Conservation (phyloP, 2,329 filamentous ascomycete species). For the Talaromyces sp. region DNA sequence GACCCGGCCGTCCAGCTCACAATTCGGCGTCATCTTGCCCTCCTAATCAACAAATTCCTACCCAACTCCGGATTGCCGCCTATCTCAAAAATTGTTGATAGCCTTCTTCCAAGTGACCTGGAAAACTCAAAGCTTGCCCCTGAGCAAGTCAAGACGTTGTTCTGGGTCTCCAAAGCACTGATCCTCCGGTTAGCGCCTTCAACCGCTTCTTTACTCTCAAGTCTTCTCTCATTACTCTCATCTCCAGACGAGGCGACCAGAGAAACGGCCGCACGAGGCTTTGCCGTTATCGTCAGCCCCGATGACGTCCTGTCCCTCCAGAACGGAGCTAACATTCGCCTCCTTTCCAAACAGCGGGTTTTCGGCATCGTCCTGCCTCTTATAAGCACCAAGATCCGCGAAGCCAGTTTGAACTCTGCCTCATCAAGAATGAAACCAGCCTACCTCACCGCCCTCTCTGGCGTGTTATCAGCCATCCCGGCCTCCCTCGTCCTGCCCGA, state of each 20-base stretch:
- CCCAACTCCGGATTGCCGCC: conserved; percentile 27
- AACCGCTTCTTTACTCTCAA: conserved; percentile 47
- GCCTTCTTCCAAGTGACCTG: conserved; percentile 21
- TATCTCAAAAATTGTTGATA: conserved; percentile 27
- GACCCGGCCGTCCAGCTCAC: conserved; percentile 35
- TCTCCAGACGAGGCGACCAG: conserved; percentile 45
- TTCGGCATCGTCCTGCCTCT: conserved; percentile 56
- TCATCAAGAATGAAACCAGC: conserved; percentile 48
- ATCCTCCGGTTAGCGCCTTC: conserved; percentile 48
- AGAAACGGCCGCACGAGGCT: conserved; percentile 50
- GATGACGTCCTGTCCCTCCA: conserved; percentile 57
- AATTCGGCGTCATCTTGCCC: conserved; percentile 37
- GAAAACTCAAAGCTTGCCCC: conserved; percentile 24
- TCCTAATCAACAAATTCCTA: conserved; percentile 39
- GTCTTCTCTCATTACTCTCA: conserved; percentile 42
- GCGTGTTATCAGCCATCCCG: conserved; percentile 56
- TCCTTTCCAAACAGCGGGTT: conserved; percentile 59
- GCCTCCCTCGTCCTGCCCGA: conserved; percentile 57
- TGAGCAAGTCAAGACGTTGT: conserved; percentile 49
- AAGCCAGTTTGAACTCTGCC: conserved; percentile 29
- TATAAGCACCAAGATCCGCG: conserved; percentile 50
- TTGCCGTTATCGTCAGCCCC: conserved; percentile 54
- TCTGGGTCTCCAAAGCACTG: conserved; percentile 58
- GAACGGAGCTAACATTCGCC: conserved; percentile 58
- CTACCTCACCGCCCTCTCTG: conserved; percentile 59